phyloP scores from a whole-genome alignment of 805 yeast species.

The Tetrapisispora fleetii region DNA sequence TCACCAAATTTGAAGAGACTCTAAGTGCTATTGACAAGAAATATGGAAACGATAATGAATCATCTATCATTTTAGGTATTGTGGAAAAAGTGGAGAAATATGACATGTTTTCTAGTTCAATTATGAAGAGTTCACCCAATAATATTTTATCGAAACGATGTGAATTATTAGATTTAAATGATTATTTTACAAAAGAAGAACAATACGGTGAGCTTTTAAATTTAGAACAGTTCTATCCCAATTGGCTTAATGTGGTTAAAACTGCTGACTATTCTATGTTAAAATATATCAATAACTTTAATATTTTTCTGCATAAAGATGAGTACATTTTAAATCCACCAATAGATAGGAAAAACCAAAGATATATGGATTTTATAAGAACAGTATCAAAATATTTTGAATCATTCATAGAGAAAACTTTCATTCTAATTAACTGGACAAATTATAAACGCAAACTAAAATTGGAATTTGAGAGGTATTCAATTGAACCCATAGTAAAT shows the following conservation, averaged over 20 bases:
- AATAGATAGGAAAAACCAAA: conserved; percentile 23
- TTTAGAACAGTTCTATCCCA: conserved; percentile 39
- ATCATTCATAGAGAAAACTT: conserved; percentile 36
- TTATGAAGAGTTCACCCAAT: conserved; percentile 7
- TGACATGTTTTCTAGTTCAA: conserved; percentile 18
- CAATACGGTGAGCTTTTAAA: conserved; percentile 56
- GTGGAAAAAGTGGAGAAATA: conserved; percentile 10
- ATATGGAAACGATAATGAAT: background rate
- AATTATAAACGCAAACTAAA: conserved; percentile 5
- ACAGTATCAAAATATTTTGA: conserved; percentile 42
- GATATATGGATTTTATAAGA: conserved; percentile 38
- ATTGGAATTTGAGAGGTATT: conserved; percentile 10
- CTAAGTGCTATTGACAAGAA: conserved; percentile 25
- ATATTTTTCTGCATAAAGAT: conserved; percentile 28
- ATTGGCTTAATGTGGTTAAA: conserved; percentile 40
- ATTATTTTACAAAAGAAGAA: conserved; percentile 51
- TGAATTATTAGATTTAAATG: conserved; percentile 37
- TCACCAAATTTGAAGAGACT: conserved; percentile 32
- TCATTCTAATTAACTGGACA: conserved; percentile 40
- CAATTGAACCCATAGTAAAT: conserved; percentile 10
- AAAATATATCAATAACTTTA: conserved; percentile 41
- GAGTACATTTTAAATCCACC: conserved; percentile 21
- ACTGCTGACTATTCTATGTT: conserved; percentile 34
- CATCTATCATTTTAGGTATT: background rate
- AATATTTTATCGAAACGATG: conserved; percentile 42